Base-by-base conservation (phyloP, 257 asterid species). In the Vinca minor region DNA sequence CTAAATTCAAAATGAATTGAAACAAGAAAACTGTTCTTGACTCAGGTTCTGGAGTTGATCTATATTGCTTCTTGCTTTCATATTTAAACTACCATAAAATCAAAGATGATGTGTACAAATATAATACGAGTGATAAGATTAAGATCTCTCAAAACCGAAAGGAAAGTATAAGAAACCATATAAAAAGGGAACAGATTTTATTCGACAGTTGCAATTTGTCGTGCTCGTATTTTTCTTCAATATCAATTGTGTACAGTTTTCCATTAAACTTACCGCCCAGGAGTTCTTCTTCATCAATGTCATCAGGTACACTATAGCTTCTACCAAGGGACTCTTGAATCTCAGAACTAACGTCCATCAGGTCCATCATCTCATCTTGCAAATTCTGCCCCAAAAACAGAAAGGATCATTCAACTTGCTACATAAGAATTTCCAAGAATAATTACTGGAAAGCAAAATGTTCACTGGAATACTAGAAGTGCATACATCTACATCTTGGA, bases 351-450 rank as follows among this genome's bases (percentile, higher is more conserved):
- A 87, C 94, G 73, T 89, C 99, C 99, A 93, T 93, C 73, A 93
- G 84, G 84, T 89, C 97, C 96, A 93, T 73, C 97, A 93, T 89
- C 76, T 93, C 96, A 79, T 93, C 99, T 89, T 93, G 99, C 70
- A 93, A 76, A 74, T 78, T 89, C 99, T 93, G 74, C n/a, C n/a
- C n/a, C n/a, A 8, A 48, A 34, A 21, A 34, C 8, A 18, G 49
- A 25, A 15, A 65, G 25, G 20, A 42, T 62, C 25, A 45, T 49
- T 41, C 47, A 42, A 42, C 18, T 38, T 38, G 1, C 47, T 42
- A 42, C 47, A 56, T 18, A 41, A 61, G 28, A 62, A 44, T n/a
- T 12, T 49, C 42, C 47, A 54, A 32, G 13, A 12, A 2, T 5
- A 3, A 45, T 13, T 5, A 63, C 42, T n/a, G 48, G 0, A 69